Conservation (phyloP, 2,329 filamentous ascomycete genomes). For the Hymenoscyphus albidus region DNA sequence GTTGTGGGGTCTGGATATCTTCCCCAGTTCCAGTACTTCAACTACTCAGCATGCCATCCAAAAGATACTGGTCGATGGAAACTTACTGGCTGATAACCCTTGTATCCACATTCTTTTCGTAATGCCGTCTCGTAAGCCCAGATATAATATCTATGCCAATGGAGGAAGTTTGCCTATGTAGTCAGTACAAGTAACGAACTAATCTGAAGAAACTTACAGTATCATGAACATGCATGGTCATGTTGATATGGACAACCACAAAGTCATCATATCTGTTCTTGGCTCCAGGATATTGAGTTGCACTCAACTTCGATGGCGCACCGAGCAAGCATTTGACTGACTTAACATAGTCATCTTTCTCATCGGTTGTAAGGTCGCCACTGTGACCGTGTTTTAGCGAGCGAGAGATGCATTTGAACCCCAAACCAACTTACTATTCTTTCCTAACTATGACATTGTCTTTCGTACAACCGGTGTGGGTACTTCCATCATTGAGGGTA, state of each 20-base stretch:
- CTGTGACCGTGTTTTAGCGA: background rate
- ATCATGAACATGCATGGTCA: constrained; percentile 36
- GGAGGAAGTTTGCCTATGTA: constrained; percentile 35
- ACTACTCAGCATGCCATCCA: constrained; percentile 37
- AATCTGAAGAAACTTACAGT: constrained; percentile 19
- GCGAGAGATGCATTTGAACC: background rate
- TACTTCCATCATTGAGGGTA: constrained; percentile 18
- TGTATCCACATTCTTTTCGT: constrained; percentile 41
- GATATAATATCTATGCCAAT: constrained; percentile 43
- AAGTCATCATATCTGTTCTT: constrained; percentile 40
- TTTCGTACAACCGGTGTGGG: constrained; percentile 15
- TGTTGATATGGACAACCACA: constrained; percentile 38
- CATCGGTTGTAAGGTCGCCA: constrained; percentile 16
- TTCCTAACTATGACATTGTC: constrained; percentile 13
- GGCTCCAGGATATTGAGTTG: constrained; percentile 33
- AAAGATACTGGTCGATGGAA: background rate
- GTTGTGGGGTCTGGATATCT: constrained; percentile 13
- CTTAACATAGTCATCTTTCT: constrained; percentile 13
- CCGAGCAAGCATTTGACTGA: constrained; percentile 24
- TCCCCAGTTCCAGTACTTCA: constrained; percentile 22
- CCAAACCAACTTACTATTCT: constrained; percentile 17
- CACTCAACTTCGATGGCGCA: constrained; percentile 33
- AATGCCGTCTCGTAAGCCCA: constrained; percentile 41
- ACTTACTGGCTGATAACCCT: constrained; percentile 38
- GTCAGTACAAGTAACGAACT: background rate